Base-by-base conservation (phyloP, 2,329 filamentous ascomycete species). In the Amauroascus verrucosus region DNA sequence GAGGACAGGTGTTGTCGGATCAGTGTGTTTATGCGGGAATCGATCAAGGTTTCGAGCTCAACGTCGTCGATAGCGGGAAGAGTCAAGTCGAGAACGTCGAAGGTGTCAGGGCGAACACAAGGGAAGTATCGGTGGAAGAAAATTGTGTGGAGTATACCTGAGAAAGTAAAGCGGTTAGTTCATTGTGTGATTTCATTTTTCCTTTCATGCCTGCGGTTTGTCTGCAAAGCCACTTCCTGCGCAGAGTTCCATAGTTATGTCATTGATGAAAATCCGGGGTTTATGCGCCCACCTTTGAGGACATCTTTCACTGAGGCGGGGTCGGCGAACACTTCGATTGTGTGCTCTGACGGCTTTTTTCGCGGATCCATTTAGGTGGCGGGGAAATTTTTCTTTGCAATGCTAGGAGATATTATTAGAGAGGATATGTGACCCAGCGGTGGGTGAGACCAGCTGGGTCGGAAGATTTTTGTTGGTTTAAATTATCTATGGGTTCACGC, bases 71-170 rank as follows among this genome's bases (percentile, higher is more conserved):
- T 86, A 64, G 87, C 86, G 49, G 93, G 90, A 26, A 97, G 81
- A 32, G 88, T 90, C 57, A 95, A 79, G 70, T 95, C 90, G 60
- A 96, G 83, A 58, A 96, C 83, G 66, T 96, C 90, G 72, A 88
- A 84, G 58, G 88, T 89, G 58, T 82, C 80, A 5, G 93, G 91
- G 40, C 81, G 76, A 62, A 96, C 80, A 55, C 88, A 84, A 54
- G 88, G 88, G 76, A 97, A 96, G 80, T 91, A 95, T 65, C 93
- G 86, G 75, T 96, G 90, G 79, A 97, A 97, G 81, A 97, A 98
- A 69, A 97, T 96, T 48, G 90, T 94, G 70, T 96, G 90, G 48
- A 97, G 80, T 67, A 96, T 86, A 59, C 86, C 91, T 95, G 20
- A 18, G 22, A 43, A 5, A 43, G 5, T n/a, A 6, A 18, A 28